Conservation (phyloP, 1,284 basidiomycete genomes). For the Xerocomus minutiporus region DNA sequence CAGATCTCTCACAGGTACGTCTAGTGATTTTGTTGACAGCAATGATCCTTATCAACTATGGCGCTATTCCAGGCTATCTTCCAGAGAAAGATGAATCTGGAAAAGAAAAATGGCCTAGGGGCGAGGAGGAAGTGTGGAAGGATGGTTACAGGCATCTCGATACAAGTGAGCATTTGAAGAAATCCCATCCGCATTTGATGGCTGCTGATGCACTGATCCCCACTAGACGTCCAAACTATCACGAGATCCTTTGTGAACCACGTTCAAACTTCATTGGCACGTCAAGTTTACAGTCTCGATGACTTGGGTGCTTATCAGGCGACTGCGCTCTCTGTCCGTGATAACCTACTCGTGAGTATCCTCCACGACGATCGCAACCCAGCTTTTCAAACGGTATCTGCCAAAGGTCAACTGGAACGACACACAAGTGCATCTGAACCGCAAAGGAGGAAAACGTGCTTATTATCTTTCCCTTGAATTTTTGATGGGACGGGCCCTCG, state of each 20-base stretch:
- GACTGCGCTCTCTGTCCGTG: constrained; percentile 75
- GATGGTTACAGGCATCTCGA: constrained; percentile 56
- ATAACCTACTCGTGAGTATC: constrained; percentile 69
- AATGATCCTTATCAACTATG: neutral
- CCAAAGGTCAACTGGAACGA: constrained; percentile 73
- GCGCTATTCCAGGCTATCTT: constrained; percentile 51
- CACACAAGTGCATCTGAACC: constrained; percentile 66
- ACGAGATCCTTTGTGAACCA: constrained; percentile 81
- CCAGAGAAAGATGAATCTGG: constrained; percentile 71
- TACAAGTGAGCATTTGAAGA: constrained; percentile 41
- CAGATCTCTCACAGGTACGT: constrained; percentile 64
- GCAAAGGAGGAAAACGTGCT: constrained; percentile 73
- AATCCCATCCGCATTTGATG: neutral
- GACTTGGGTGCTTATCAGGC: constrained; percentile 79
- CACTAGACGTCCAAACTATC: constrained; percentile 58
- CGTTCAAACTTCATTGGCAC: constrained; percentile 82
- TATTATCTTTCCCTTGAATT: constrained; percentile 92
- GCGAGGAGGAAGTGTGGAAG: constrained; percentile 80
- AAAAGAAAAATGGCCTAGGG: constrained; percentile 81
- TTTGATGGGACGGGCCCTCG: constrained; percentile 84
- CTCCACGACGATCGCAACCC: neutral
- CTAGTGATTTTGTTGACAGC: neutral
- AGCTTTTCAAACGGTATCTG: constrained; percentile 4
- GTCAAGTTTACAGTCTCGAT: constrained; percentile 85
- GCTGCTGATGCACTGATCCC: neutral